These are phyloP conservation scores for Alternaria burnsii DNA, from an alignment of 2,329 filamentous ascomycete species.

Conservation along the genomic window DNA sequence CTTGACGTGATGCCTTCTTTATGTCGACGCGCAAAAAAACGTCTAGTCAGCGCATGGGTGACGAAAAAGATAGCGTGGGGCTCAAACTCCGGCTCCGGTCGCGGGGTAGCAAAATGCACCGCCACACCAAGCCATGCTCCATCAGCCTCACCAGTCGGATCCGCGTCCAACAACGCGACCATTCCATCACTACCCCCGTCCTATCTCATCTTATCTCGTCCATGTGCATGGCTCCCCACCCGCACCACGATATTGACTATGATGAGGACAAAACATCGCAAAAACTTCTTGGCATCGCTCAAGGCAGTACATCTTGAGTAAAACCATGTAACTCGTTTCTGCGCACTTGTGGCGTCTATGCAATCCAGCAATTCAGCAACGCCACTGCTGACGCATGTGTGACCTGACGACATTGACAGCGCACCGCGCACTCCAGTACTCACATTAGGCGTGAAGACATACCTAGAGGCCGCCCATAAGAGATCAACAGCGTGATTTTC, in stretches of 20 bases:
- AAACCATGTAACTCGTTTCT: not conserved
- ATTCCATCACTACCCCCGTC: not conserved
- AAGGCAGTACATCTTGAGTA: not conserved
- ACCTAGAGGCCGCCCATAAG: not conserved
- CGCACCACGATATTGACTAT: not conserved
- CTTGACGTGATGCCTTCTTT: slow-evolving; percentile 14
- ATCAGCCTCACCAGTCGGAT: not conserved
- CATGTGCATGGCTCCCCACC: not conserved
- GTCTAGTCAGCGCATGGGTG: slow-evolving; percentile 10
- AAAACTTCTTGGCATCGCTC: not conserved
- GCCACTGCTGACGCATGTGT: slow-evolving; percentile 4
- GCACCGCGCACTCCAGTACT: not conserved
- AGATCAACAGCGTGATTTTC: not conserved
- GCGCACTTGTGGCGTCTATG: not conserved
- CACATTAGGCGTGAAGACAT: not conserved
- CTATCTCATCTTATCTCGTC: not conserved
- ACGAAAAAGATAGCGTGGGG: slow-evolving; percentile 21
- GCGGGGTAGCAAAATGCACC: slow-evolving; percentile 13
- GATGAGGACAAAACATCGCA: not conserved
- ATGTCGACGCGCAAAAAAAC: slow-evolving; percentile 16
- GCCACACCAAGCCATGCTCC: slow-evolving; percentile 8
- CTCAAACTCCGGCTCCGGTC: slow-evolving; percentile 21
- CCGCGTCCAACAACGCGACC: not conserved
- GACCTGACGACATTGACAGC: slow-evolving; percentile 4
- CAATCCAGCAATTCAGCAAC: not conserved